These are phyloP conservation scores for Termitomyces sp. DNA, from an alignment of 768 basidiomycete species.

Conservation along the genomic window DNA sequence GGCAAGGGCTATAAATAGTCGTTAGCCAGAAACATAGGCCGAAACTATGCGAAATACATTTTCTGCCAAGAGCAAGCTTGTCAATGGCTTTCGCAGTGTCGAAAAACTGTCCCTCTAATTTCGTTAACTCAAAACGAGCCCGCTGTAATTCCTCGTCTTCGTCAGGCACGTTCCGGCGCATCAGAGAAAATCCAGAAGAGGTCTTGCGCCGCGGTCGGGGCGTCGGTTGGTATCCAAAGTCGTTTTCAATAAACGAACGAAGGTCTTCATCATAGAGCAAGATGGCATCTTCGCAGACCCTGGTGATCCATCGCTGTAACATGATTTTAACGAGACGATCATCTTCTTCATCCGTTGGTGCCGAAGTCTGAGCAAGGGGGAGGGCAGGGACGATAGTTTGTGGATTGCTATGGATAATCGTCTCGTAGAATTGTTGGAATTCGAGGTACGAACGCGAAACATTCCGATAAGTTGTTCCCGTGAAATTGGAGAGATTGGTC, in stretches of 20 bases:
- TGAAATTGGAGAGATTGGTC: constrained; percentile 94
- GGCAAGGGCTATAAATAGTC: constrained; percentile 56
- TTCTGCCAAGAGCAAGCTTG: constrained; percentile 72
- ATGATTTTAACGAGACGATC: constrained; percentile 93
- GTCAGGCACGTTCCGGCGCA: constrained; percentile 79
- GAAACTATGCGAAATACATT: constrained; percentile 44
- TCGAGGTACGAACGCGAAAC: constrained; percentile 94
- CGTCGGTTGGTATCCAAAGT: constrained; percentile 93
- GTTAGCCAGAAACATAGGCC: neutral
- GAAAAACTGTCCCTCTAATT: constrained; percentile 88
- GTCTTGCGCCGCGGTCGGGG: constrained; percentile 70
- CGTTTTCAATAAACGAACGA: constrained; percentile 92
- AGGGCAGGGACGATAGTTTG: constrained; percentile 96
- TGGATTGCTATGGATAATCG: constrained; percentile 84
- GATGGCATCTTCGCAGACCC: constrained; percentile 90
- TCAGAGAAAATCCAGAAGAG: constrained; percentile 69
- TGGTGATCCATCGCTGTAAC: constrained; percentile 90
- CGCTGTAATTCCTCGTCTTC: constrained; percentile 92
- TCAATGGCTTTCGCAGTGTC: constrained; percentile 91
- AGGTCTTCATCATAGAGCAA: constrained; percentile 88
- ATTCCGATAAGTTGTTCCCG: constrained; percentile 84
- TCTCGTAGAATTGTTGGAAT: constrained; percentile 91
- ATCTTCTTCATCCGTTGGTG: constrained; percentile 97
- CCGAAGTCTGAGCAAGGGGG: constrained; percentile 94
- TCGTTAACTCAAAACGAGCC: constrained; percentile 88